Base-by-base conservation (phyloP, 345 rosid genomes). In the Orychophragmus violaceus region DNA sequence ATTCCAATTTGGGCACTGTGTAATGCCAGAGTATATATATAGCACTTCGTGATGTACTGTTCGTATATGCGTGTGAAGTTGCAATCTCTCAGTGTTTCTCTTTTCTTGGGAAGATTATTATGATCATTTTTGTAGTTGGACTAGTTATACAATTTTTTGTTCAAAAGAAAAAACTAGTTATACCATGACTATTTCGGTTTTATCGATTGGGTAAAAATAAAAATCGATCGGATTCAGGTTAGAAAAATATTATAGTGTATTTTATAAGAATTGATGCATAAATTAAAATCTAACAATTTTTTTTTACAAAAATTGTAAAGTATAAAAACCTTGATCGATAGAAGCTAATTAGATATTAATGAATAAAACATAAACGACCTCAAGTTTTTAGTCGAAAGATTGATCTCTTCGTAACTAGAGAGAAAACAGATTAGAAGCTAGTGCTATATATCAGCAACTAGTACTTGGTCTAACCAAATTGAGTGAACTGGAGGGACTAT, bases 401-500 rank as follows among this genome's bases (percentile, higher is more conserved):
- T 14, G 13, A 2, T 41, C 24, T 51, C 32, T 25, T 51, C 2
- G 19, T 25, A 8, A 19, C 3, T 21, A 19, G 52, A 46, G 25
- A 46, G 25, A 11, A 52, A 25, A 18, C n/a, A 55, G 9, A 30
- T 30, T 13, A 21, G 17, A 30, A 55, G 14, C 16, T 54, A 29
- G 5, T 23, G 8, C 39, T 18, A 45, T 45, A 45, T 24, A 53
- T 17, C n/a, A n/a, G n/a, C n/a, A n/a, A n/a, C n/a, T n/a, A n/a
- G n/a, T n/a, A n/a, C n/a, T n/a, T n/a, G n/a, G n/a, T n/a, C n/a
- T n/a, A n/a, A n/a, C n/a, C n/a, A n/a, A n/a, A n/a, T n/a, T n/a
- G n/a, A n/a, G 64, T 48, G 52, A 66, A 51, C 59, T 19, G 23
- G 10, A 67, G 42, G 71, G 73, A 44, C 56, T 69, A 67, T 54